phyloP scores from a whole-genome alignment of 2,329 filamentous ascomycete genomes.

The Fusarium sp. region DNA sequence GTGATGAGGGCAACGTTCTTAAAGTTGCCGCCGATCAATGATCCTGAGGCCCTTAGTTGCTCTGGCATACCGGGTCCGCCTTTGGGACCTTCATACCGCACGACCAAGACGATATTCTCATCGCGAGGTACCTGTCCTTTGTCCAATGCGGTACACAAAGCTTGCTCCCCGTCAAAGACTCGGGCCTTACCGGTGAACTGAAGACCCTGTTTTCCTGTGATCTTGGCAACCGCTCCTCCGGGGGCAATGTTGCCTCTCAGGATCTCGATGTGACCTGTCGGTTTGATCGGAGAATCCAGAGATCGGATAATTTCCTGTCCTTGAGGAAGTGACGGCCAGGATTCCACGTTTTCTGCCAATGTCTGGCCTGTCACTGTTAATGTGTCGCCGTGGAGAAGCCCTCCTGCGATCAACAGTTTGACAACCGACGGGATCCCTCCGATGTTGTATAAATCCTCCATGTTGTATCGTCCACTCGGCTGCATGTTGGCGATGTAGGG shows the following conservation, averaged over 20 bases:
- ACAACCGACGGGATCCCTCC: not conserved
- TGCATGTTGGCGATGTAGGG: not conserved
- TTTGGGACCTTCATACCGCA: constrained; percentile 90
- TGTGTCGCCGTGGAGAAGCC: not conserved
- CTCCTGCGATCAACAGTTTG: not conserved
- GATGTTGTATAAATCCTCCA: not conserved
- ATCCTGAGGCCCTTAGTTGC: constrained; percentile 82
- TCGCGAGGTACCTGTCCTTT: constrained; percentile 61
- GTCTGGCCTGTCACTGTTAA: constrained; percentile 78
- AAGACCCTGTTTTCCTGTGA: constrained; percentile 90
- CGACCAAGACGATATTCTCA: constrained; percentile 80
- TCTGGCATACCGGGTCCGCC: constrained; percentile 96
- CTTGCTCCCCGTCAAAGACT: constrained; percentile 85
- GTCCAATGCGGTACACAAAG: constrained; percentile 78
- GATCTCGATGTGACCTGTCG: constrained; percentile 84
- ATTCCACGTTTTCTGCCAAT: constrained; percentile 77
- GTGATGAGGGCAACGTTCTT: constrained; percentile 85
- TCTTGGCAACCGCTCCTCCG: constrained; percentile 88
- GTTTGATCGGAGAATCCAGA: constrained; percentile 74
- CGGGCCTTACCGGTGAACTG: constrained; percentile 78
- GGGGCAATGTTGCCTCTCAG: constrained; percentile 86
- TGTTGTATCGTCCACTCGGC: not conserved
- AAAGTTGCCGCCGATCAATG: constrained; percentile 88
- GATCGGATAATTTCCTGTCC: constrained; percentile 86
- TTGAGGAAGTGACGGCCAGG: constrained; percentile 75